Evolutionary conservation across 2,329 filamentous ascomycete genomes (phyloP).

Genomic region (Neurospora sp.): DNA sequence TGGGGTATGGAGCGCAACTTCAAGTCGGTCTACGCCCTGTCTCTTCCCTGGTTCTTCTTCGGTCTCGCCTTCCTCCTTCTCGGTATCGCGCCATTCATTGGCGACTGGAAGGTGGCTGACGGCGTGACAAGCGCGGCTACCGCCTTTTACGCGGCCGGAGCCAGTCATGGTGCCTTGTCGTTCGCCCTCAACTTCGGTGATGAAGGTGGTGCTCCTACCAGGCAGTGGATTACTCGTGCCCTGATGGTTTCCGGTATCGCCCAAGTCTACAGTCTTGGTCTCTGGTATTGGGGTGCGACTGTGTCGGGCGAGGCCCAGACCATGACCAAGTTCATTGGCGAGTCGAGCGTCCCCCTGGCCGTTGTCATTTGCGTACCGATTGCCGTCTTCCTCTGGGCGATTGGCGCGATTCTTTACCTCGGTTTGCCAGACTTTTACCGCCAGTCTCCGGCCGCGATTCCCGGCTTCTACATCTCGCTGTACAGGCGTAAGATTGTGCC

Average conservation of each 20-base stretch:
- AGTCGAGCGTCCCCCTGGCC: conserved; percentile 20
- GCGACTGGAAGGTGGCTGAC: conserved; percentile 28
- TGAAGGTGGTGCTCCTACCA: conserved; percentile 48
- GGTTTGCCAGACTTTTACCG: conserved; percentile 60
- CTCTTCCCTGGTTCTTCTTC: conserved; percentile 52
- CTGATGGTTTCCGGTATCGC: conserved; percentile 57
- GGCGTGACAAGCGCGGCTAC: conserved; percentile 50
- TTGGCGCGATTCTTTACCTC: conserved; percentile 44
- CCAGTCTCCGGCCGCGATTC: conserved; percentile 51
- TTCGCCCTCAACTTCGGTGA: conserved; percentile 59
- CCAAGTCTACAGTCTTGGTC: conserved; percentile 52
- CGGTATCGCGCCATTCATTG: conserved; percentile 48
- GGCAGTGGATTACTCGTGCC: conserved; percentile 57
- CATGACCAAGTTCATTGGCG: conserved; percentile 28
- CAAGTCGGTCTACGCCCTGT: conserved; percentile 47
- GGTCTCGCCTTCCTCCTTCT: conserved; percentile 52
- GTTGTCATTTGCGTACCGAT: conserved; percentile 46
- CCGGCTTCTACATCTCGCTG: conserved; percentile 54
- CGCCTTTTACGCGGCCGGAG: conserved; percentile 51
- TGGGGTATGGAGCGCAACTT: conserved; percentile 51
- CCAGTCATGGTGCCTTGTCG: conserved; percentile 52
- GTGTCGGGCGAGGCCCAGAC: conserved; percentile 32
- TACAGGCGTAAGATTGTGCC: conserved; percentile 53
- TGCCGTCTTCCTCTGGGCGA: conserved; percentile 43
- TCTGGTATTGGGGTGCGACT: conserved; percentile 58